These are phyloP conservation scores for Penicillium crustosum DNA, from an alignment of 2,329 filamentous ascomycete species.

Conservation along the genomic window DNA sequence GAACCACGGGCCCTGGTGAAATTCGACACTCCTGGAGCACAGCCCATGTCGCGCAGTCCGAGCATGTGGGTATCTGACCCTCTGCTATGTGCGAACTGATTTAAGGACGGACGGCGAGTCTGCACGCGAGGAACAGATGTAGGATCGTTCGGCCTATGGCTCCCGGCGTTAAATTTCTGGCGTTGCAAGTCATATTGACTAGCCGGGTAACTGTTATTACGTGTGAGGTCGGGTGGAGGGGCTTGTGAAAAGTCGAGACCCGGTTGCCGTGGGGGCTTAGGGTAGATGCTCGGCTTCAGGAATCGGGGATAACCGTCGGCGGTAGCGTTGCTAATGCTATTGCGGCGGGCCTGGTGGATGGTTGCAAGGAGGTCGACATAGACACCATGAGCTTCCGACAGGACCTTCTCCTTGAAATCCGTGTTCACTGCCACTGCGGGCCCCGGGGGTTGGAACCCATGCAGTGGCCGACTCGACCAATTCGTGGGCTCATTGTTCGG, in stretches of 20 bases:
- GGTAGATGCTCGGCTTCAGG: slow-evolving; percentile 59
- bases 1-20: slow-evolving; percentile 36
- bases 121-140: slow-evolving; percentile 18
- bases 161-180: slow-evolving; percentile 19
- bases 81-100: slow-evolving; percentile 27
- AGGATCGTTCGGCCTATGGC: slow-evolving; percentile 17
- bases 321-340: slow-evolving; percentile 49
- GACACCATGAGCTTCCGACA: slow-evolving; percentile 68
- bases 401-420: slow-evolving; percentile 66
- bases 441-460: slow-evolving; percentile 24
- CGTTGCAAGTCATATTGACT: slow-evolving; percentile 36
- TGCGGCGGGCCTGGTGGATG: slow-evolving; percentile 56
- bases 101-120: slow-evolving; percentile 27
- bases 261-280: slow-evolving; percentile 60
- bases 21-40: slow-evolving; percentile 32
- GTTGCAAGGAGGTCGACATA: slow-evolving; percentile 70
- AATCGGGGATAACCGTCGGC: slow-evolving; percentile 44
- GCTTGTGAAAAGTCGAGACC: slow-evolving; percentile 50
- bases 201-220: slow-evolving; percentile 39
- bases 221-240: slow-evolving; percentile 24
- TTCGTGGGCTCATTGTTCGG: slow-evolving; percentile 24
- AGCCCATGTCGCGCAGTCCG: slow-evolving; percentile 35
- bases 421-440: slow-evolving; percentile 36
- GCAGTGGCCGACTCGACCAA: slow-evolving; percentile 28
- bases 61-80: slow-evolving; percentile 30